Base-by-base conservation (phyloP, 176 grass and related monocot species). In the Oryza glumipatula region DNA sequence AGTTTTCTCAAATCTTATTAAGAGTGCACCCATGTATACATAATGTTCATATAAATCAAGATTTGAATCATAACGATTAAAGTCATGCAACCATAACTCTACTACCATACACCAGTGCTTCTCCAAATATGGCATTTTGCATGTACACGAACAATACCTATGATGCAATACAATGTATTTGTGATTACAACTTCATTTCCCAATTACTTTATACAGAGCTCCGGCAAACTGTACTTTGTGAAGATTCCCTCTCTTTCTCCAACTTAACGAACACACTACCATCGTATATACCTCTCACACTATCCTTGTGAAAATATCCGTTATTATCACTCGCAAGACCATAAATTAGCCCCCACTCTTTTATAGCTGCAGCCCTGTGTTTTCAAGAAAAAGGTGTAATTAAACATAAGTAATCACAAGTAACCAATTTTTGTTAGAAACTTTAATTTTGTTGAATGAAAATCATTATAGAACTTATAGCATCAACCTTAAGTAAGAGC, bases 291-390 rank as follows among this genome's bases (percentile, higher is more conserved):
- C 84, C 81, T 85, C 72, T 86, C 17, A 83, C 39, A 54, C 74
- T 76, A 0, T 97, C 88, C 72, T 88, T 97, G 14, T 77, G 73
- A 81, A 97, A 92, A 51, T 93, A 89, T 5, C 88, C 88, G 33
- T 94, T 33, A 35, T 93, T 80, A 33, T 93, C 90, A 65, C 88
- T 91, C 66, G 82, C 73, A 6, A 91, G 79, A 3, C 56, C 23
- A 54, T 86, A 98, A 8, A 80, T 14, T 21, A 88, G 8, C 12
- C 83, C 88, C 92, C 90, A 94, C 45, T 94, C 92, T 16, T 1
- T 48, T 74, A 16, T 70, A 48, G 65, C 60, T 24, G 65, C 86
- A 13, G 72, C 11, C 76, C 90, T 94, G 21, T 43, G 41, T 83
- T 66, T 60, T 66, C 16, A 28, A 61, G 41, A 8, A 73, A 61